Evolutionary conservation across 1,284 basidiomycete genomes (phyloP), one percentile per base, ranked within the genome.

Genomic region (Rhodotorula sp.): DNA sequence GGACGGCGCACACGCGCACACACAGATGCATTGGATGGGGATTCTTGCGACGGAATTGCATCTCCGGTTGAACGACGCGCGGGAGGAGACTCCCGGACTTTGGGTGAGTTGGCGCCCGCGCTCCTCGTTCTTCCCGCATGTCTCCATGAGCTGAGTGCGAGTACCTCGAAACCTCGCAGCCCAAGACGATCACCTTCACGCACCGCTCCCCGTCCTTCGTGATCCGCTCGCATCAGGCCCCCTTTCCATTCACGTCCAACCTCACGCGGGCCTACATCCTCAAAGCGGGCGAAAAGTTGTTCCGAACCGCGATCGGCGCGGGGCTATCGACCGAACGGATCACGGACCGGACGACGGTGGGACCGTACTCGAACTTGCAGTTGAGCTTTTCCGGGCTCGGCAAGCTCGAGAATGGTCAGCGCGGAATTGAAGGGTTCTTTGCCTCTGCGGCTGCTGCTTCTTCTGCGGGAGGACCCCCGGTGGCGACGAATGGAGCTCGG

Each of bases 1-100:
- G 1, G 23, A 4, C 3, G 8, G 1, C 34, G 34, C 34, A 34
- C 34, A 8, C 6, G 34, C 8, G 34, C 34, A 5, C 62, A 78
- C 34, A 34, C 62, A 78, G 78, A 84, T 87, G 62, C 91, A 94
- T 74, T 99, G 95, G 97, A 86, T 99, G 48, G 85, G 88, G 7
- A 90, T 98, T 15, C 86, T 98, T 26, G 88, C 93, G 15, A 91
- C 93, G 21, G 95, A 99, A 79, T 85, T 99, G 23, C 87, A 90
- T 12, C 84, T 95, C 21, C 85, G 95, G 59, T 83, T 99, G 31
- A 87, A 87, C 60, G 93, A 98, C 74, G 91, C 91, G 1, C 84
- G 95, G 0, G 85, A 90, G 70, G 82, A 84, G 1, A 85, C 85
- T 28, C 87, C 89, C 0, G 88, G 89, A 48, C 80, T 97, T 26